Base-by-base conservation (phyloP, 768 basidiomycete genomes). In the Leccinum olivaceopallidum region DNA sequence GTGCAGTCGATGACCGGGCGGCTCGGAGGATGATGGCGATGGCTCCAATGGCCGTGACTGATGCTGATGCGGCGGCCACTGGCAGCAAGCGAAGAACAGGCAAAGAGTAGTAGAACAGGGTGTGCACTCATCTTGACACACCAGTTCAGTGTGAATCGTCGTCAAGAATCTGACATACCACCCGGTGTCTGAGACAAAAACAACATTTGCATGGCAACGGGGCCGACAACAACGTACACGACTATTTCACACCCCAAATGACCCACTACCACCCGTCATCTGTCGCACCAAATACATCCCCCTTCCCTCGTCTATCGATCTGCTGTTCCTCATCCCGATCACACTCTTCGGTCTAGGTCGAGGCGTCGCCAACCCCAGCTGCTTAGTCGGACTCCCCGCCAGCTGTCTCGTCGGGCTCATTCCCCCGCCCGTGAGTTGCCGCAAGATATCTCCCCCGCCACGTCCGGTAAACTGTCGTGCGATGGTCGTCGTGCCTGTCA, bases 301-400 rank as follows among this genome's bases (percentile, higher is more conserved):
- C 56, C 74, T 82, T 39, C 85, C 89, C 70, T 90, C 88, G 63
- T 90, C 89, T 30, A 81, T 69, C 59, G 85, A 86, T 68, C 83
- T 85, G 24, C 76, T 80, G 59, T 76, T 81, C 65, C 89, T 79
- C 73, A 88, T 84, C 14, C 89, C 89, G 58, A 88, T 84, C 26
- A 90, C 87, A 67, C 89, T 91, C 79, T 88, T 91, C 12, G 92
- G 91, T 57, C 92, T 77, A 9, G 89, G 84, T 48, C 85, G 78
- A 20, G 76, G 70, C 16, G 67, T 71, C 1, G 58, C 67, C 12
- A 76, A 76, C 37, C 80, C 81, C 55, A 87, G 60, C 65, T 87
- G 85, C 70, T 91, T 92, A 36, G 88, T 90, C 13, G 92, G 89
- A 62, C 89, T 91, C 22, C 74, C 73, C 18, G 77, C 65, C 36